A percentile compares a stretch with the other conserved stretches of the same genome.
Evolutionary conservation across 805 yeast genomes (phyloP).

Genomic region (Candida piceae): DNA sequence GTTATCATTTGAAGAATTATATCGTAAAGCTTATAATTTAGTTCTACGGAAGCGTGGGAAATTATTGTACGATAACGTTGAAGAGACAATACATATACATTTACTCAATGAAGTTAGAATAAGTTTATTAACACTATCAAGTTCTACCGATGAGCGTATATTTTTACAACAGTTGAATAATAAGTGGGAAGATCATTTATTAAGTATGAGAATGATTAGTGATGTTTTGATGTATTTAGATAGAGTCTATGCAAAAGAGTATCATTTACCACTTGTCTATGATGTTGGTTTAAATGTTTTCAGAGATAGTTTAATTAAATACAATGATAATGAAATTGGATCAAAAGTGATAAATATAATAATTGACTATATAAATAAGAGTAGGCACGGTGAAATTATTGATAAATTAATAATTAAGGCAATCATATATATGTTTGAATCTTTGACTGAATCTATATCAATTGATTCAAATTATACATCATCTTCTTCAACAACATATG

Average conservation of each 20-base stretch:
- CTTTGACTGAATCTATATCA: constrained; percentile 38
- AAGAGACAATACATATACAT: constrained; percentile 41
- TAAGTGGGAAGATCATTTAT: constrained; percentile 69
- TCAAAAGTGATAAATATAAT: constrained; percentile 42
- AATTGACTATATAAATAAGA: constrained; percentile 50
- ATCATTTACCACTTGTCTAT: constrained; percentile 54
- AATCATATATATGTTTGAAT: constrained; percentile 65
- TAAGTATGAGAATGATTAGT: constrained; percentile 70
- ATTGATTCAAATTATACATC: constrained; percentile 5
- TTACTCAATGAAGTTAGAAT: constrained; percentile 30
- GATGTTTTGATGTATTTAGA: constrained; percentile 86
- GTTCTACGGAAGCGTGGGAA: constrained; percentile 69
- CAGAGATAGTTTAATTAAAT: constrained; percentile 52
- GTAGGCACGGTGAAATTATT: constrained; percentile 49
- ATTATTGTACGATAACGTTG: constrained; percentile 57
- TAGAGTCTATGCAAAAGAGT: constrained; percentile 73
- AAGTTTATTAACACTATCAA: constrained; percentile 11
- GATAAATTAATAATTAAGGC: constrained; percentile 58
- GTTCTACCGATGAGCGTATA: constrained; percentile 17
- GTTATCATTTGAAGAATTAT: constrained; percentile 77
- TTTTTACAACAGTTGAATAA: constrained; percentile 30
- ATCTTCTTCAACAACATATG: constrained; percentile 24
- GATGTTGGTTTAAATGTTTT: constrained; percentile 72
- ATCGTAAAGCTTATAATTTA: constrained; percentile 70
- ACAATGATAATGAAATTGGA: constrained; percentile 48